phyloP scores from a whole-genome alignment of 805 yeast genomes.

The Nakazawaea laoshanensis region DNA sequence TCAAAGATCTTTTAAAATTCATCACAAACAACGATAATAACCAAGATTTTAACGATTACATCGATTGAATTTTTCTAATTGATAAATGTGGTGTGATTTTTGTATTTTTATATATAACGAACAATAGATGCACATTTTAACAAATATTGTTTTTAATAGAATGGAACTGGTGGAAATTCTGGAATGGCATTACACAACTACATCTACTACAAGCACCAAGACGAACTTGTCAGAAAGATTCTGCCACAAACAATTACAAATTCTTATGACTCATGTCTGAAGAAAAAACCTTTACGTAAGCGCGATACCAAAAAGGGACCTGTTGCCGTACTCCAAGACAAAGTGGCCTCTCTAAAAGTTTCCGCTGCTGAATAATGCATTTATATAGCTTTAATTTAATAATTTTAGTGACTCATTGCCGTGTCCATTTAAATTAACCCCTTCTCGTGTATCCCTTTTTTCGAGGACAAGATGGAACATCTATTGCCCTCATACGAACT shows the following conservation, averaged over 20 bases:
- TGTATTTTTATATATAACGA: not conserved
- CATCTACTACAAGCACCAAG: conserved; percentile 32
- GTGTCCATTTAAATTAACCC: too few species aligned
- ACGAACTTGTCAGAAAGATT: conserved; percentile 24
- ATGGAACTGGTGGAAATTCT: too few species aligned
- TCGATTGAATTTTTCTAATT: not conserved
- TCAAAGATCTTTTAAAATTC: conserved; percentile 2
- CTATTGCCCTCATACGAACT: not conserved
- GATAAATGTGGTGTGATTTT: not conserved
- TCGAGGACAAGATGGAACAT: not conserved
- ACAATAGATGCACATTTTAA: too few species aligned
- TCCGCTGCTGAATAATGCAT: too few species aligned
- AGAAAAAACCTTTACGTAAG: not conserved
- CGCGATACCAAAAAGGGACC: not conserved
- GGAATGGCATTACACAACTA: conserved; percentile 36
- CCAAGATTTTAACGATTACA: not conserved
- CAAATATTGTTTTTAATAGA: too few species aligned
- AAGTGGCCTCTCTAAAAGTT: too few species aligned
- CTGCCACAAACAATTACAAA: too few species aligned
- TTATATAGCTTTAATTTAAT: too few species aligned
- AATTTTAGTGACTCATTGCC: too few species aligned
- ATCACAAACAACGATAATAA: not conserved
- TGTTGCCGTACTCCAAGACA: too few species aligned
- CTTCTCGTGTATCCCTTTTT: not conserved
- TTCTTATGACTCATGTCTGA: not conserved